phyloP scores from a whole-genome alignment of 352 stramenopile species.

The Phytophthora sp. region DNA sequence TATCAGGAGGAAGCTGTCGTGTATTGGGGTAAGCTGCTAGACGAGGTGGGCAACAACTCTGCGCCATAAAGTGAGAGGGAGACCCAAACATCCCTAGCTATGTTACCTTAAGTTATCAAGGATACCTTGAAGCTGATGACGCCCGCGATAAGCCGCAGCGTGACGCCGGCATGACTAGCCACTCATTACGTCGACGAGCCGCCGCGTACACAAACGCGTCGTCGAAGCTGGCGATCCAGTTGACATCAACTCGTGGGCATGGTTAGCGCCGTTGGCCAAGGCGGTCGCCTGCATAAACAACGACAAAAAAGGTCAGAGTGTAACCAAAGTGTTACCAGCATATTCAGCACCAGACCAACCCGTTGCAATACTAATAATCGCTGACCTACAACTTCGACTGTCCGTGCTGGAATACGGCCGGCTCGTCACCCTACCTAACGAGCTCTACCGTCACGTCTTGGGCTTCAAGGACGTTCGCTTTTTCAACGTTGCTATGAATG shows the following conservation, averaged over 20 bases:
- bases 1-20: too few species aligned
- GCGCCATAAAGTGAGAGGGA: background rate
- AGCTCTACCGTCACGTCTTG: conserved; percentile 4
- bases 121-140: background rate
- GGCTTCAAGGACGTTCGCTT: background rate
- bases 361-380: background rate
- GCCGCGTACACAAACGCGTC: conserved; percentile 23
- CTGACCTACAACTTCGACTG: background rate
- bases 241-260: conserved; percentile 20
- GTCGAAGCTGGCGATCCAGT: conserved; percentile 27
- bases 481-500: conserved; percentile 10
- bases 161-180: conserved; percentile 10
- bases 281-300: conserved; percentile 33
- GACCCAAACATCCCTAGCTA: too few species aligned
- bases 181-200: background rate
- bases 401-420: conserved; percentile 2
- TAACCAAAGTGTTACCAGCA: too few species aligned
- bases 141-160: too few species aligned
- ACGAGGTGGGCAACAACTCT: background rate
- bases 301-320: conserved; percentile 23
- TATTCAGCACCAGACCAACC: conserved; percentile 17
- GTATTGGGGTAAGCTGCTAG: conserved; percentile 3
- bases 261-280: conserved; percentile 26
- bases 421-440: conserved; percentile 1
- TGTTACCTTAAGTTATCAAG: conserved; percentile 4